Conservation (phyloP, 2,329 filamentous ascomycete species). For the Tothia fuscella region DNA sequence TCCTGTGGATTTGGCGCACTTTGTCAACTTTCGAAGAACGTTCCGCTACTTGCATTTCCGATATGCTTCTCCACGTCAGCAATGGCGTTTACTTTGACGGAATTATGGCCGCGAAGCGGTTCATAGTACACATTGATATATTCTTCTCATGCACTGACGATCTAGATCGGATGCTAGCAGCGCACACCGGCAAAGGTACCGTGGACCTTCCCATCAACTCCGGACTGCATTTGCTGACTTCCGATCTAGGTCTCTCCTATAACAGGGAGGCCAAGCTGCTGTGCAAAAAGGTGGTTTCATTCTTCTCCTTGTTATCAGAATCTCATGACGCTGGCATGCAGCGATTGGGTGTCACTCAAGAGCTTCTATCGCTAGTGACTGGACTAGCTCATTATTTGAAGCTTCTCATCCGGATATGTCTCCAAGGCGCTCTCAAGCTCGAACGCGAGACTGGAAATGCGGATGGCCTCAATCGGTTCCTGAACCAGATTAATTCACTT, state of each 20-base stretch:
- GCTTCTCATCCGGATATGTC: constrained; percentile 88
- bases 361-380: constrained; percentile 93
- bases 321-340: constrained; percentile 83
- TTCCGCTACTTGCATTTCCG: constrained; percentile 93
- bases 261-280: constrained; percentile 92
- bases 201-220: constrained; percentile 14
- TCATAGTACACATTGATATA: constrained; percentile 92
- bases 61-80: constrained; percentile 97
- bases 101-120: constrained; percentile 86
- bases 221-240: background rate
- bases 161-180: constrained; percentile 61
- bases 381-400: constrained; percentile 96
- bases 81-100: constrained; percentile 95
- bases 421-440: constrained; percentile 83
- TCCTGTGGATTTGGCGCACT: constrained; percentile 96
- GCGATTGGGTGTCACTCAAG: constrained; percentile 91
- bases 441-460: constrained; percentile 70
- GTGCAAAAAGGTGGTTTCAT: constrained; percentile 99
- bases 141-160: constrained; percentile 81
- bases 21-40: constrained; percentile 95
- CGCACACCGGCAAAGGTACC: constrained; percentile 63
- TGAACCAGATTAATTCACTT: constrained; percentile 74
- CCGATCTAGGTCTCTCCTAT: constrained; percentile 64
- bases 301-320: constrained; percentile 90
- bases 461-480: constrained; percentile 68